These are phyloP conservation scores for Colletotrichum melonis DNA, from an alignment of 2,329 filamentous ascomycete genomes.

Conservation along the genomic window DNA sequence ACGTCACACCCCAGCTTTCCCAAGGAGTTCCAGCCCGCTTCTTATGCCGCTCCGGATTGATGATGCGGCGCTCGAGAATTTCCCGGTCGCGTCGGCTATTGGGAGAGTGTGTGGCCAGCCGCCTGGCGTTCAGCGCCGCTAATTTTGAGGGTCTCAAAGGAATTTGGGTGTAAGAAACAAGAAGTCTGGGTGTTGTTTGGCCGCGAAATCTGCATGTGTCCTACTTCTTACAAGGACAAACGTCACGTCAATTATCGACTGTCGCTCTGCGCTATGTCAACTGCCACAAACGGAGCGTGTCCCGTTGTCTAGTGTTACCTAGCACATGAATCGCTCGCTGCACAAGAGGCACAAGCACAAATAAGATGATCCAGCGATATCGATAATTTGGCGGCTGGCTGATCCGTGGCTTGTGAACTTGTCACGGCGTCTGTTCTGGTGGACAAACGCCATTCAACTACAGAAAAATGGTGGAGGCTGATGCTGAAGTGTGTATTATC, in stretches of 20 bases:
- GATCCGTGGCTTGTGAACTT: neutral
- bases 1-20: neutral
- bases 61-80: conserved; percentile 20
- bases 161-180: neutral
- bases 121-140: neutral
- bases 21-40: neutral
- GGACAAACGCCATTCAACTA: neutral
- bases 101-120: neutral
- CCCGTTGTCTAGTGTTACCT: neutral
- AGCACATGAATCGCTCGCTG: neutral
- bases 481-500: neutral
- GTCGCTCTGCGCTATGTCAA: neutral
- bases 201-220: neutral
- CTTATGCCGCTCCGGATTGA: neutral
- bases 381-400: neutral
- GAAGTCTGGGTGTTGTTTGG: neutral
- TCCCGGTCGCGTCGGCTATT: conserved; percentile 16
- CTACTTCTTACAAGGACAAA: neutral
- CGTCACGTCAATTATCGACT: neutral
- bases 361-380: neutral
- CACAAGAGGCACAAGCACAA: neutral
- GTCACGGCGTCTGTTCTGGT: neutral
- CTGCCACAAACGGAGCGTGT: neutral
- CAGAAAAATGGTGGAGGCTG: neutral
- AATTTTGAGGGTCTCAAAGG: too few relatives aligned